Conservation (phyloP, 2,329 filamentous ascomycete genomes). For the Trichoderma aggressivum region DNA sequence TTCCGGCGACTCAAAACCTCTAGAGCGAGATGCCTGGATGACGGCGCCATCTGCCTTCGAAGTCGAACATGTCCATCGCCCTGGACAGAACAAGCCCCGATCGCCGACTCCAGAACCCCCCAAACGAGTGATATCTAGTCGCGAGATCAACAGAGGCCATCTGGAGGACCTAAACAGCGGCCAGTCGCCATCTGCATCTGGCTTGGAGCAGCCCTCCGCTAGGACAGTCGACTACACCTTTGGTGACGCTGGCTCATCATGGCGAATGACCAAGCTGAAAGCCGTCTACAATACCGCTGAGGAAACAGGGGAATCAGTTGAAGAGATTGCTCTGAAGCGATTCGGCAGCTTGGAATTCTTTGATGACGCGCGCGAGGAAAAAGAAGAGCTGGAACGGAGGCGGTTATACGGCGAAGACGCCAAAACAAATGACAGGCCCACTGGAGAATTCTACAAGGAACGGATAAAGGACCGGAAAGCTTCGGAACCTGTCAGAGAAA, state of each 20-base stretch:
- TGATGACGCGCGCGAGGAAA: conserved; percentile 89
- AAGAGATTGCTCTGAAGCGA: conserved; percentile 78
- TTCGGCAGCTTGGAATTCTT: conserved; percentile 81
- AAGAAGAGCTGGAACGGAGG: conserved; percentile 81
- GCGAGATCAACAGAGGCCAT: conserved; percentile 69
- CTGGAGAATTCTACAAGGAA: conserved; percentile 79
- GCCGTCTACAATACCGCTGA: conserved; percentile 78
- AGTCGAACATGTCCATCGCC: conserved; percentile 74
- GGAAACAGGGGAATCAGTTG: conserved; percentile 66
- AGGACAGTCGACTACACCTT: conserved; percentile 70
- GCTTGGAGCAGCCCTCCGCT: conserved; percentile 44
- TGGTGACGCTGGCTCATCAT: conserved; percentile 84
- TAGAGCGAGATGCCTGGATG: conserved; percentile 91
- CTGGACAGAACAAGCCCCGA: conserved; percentile 50
- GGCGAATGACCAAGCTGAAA: conserved; percentile 94
- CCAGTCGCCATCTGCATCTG: conserved; percentile 25
- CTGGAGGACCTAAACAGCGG: conserved; percentile 60
- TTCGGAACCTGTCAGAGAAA: conserved; percentile 28
- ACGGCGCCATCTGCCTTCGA: conserved; percentile 76
- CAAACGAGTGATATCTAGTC: conserved; percentile 69
- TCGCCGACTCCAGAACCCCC: conserved; percentile 46
- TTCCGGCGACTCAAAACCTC: conserved; percentile 30
- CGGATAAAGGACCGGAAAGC: conserved; percentile 58
- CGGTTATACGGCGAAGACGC: conserved; percentile 82
- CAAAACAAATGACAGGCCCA: conserved; percentile 79